Evolutionary conservation across 805 yeast species (phyloP), one percentile per base, ranked within the genome.

Genomic region (Barnettozyma pratensis): DNA sequence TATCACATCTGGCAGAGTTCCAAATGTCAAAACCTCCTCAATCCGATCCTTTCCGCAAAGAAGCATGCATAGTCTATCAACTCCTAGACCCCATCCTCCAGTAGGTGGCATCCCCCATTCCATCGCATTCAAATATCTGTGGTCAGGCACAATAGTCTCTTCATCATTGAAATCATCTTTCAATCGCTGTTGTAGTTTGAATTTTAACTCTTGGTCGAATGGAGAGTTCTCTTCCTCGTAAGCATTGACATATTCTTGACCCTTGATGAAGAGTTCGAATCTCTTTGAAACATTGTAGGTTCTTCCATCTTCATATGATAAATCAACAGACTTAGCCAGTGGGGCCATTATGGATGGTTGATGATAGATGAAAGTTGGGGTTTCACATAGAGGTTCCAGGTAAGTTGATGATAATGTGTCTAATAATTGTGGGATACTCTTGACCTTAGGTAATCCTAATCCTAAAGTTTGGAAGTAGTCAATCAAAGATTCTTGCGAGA

Each of bases 161-260:
- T 61, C 59, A 58, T 87, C 95, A 4, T 74, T 66, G 48, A 61
- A 76, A 7, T 70, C 68, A 2, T 64, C 67, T 45, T 77, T 77
- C 34, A 76, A 67, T 4, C 54, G 49, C 41, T 76, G 77, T 60
- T 92, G 97, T 4, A 63, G 53, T 49, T 66, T 53, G 59, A 92
- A 87, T 57, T 90, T 90, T 2, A 51, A 54, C 5, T 66, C 59
- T 64, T 94, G 99, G 31, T 70, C 73, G 50, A 74, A 74, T 0
- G 99, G 99, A 38, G 84, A 80, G 65, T 94, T 94, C 61, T 94
- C 98, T 66, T 94, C 99, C 57, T 94, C 99, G 63, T 94, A 94
- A 0, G 98, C 96, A 63, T 94, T 94, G 28, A 85, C 86, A 53
- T 82, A 83, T 65, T 94, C 99, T 53, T 76, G 76, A 0, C 94